These are phyloP conservation scores for Phytophthora rubi DNA, from an alignment of 352 stramenopile genomes.

Conservation along the genomic window DNA sequence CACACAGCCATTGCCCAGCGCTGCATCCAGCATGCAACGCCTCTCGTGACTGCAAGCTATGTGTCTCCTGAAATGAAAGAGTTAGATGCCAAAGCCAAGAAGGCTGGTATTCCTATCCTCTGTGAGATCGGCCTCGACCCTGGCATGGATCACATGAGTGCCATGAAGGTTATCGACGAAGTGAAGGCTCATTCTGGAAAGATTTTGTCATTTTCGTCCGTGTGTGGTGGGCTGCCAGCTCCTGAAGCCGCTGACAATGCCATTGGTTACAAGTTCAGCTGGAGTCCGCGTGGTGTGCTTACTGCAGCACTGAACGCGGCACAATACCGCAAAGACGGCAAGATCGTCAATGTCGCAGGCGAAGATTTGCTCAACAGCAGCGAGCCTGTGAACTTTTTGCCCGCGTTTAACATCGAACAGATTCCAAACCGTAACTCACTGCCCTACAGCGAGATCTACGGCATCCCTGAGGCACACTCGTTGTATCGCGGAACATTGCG, in stretches of 20 bases:
- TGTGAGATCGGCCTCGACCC: constrained; percentile 97
- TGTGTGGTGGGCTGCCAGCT: constrained; percentile 95
- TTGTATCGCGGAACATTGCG: constrained; percentile 95
- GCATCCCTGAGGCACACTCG: constrained; percentile 91
- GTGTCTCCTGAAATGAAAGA: constrained; percentile 93
- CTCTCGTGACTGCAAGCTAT: constrained; percentile 96
- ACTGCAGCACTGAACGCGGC: constrained; percentile 92
- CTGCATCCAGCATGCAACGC: constrained; percentile 87
- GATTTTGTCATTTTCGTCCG: constrained; percentile 93
- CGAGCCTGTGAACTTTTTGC: constrained; percentile 86
- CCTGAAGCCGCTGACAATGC: constrained; percentile 96
- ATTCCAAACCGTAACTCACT: constrained; percentile 96
- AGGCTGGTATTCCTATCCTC: constrained; percentile 91
- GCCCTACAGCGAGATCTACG: constrained; percentile 93
- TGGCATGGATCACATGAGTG: constrained; percentile 97
- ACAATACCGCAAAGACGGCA: constrained; percentile 86
- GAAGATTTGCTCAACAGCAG: constrained; percentile 90
- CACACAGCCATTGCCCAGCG: constrained; percentile 90
- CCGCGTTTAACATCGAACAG: constrained; percentile 93
- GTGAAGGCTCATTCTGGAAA: constrained; percentile 90
- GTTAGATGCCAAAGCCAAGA: constrained; percentile 76
- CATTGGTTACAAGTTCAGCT: constrained; percentile 98
- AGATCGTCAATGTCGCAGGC: constrained; percentile 85
- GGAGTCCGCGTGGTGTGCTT: constrained; percentile 95
- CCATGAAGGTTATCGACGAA: constrained; percentile 97